These are phyloP conservation scores for Cladosporium sp. DNA, from an alignment of 2,329 filamentous ascomycete species.

Conservation along the genomic window DNA sequence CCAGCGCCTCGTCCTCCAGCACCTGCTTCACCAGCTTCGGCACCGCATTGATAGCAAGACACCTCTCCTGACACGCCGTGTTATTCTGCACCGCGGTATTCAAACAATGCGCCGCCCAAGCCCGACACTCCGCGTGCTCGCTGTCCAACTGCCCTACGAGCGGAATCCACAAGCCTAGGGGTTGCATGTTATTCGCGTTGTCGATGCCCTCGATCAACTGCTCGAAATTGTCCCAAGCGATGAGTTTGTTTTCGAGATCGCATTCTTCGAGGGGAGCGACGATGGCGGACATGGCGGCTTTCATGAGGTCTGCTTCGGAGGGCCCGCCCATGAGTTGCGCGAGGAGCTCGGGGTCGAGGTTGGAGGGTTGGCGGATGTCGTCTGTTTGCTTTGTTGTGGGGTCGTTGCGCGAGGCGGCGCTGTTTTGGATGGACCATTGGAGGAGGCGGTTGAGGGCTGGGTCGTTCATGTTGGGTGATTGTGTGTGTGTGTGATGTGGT, in stretches of 20 bases:
- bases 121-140: conserved; percentile 71
- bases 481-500: background rate
- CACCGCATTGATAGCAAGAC: conserved; percentile 66
- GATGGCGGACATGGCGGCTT: conserved; percentile 76
- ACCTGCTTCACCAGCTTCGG: conserved; percentile 68
- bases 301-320: conserved; percentile 91
- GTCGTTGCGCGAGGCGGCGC: conserved; percentile 43
- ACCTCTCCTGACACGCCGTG: conserved; percentile 74
- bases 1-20: conserved; percentile 59
- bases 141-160: conserved; percentile 70
- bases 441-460: conserved; percentile 68
- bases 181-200: conserved; percentile 92
- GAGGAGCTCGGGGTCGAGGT: conserved; percentile 70
- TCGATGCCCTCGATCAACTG: conserved; percentile 89
- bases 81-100: conserved; percentile 98
- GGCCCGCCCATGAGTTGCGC: conserved; percentile 77
- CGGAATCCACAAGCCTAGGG: conserved; percentile 77
- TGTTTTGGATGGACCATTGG: conserved; percentile 74
- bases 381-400: conserved; percentile 28
- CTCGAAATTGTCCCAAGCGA: conserved; percentile 93
- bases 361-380: conserved; percentile 38
- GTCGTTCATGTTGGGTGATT: conserved; percentile 31
- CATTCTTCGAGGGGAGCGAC: conserved; percentile 57
- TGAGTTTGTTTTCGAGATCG: conserved; percentile 72
- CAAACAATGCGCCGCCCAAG: conserved; percentile 90